These are phyloP conservation scores for Testicularia cyperi DNA, from an alignment of 1,284 basidiomycete genomes.

Conservation along the genomic window DNA sequence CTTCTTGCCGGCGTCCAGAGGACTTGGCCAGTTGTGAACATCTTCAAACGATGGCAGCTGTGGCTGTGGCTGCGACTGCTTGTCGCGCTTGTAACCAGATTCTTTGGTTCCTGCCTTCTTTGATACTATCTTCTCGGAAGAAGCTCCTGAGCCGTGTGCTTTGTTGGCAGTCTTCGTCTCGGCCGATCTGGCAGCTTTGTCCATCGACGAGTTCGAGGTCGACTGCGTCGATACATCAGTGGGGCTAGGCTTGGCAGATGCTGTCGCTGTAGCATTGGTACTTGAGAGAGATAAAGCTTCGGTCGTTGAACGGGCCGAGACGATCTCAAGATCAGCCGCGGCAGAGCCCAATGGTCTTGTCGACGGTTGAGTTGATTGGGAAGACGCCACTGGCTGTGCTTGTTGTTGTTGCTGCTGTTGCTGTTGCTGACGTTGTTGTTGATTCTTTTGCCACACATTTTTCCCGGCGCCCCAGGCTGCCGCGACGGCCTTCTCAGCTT, in stretches of 20 bases:
- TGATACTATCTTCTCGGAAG: no score
- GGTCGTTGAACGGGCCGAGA: no score
- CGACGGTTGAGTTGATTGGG: no score
- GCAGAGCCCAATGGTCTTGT: no score
- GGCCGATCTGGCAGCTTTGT: neutral
- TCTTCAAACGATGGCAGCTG: constrained; percentile 15
- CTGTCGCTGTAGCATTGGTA: neutral
- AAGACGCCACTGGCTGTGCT: no score
- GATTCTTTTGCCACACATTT: constrained; percentile 30
- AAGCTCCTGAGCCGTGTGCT: constrained; percentile 2
- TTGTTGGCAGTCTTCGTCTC: constrained; percentile 5
- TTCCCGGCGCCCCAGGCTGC: constrained; percentile 40
- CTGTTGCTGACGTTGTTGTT: constrained; percentile 13
- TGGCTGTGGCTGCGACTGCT: neutral
- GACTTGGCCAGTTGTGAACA: constrained; percentile 33
- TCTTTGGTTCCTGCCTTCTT: no score
- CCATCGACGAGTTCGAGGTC: neutral
- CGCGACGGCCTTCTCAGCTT: constrained; percentile 37
- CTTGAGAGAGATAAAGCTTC: no score
- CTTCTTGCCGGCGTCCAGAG: constrained; percentile 36
- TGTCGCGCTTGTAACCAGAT: no score
- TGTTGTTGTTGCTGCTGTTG: no score
- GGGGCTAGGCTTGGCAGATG: neutral
- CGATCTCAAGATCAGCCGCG: no score
- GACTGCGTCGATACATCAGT: no score